Evolutionary conservation across 805 yeast species (phyloP).

Genomic region (Ogataea methylovora): DNA sequence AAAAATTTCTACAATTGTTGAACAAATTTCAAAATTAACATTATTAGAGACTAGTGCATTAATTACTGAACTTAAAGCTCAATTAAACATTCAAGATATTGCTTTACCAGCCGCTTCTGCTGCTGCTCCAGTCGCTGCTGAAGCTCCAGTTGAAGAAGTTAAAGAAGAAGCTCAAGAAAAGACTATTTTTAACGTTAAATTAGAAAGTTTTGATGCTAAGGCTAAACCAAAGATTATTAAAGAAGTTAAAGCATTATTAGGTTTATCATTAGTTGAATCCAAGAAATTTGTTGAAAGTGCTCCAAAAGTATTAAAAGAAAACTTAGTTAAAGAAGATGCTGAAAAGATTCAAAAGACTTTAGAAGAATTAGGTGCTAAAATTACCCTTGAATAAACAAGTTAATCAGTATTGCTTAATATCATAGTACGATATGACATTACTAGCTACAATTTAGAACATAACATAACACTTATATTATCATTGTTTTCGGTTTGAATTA

Average conservation of each 20-base stretch:
- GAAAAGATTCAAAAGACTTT: constrained; percentile 89
- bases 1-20: constrained; percentile 81
- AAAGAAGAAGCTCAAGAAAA: constrained; percentile 83
- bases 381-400: constrained; percentile 62
- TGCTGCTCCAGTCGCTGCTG: constrained; percentile 59
- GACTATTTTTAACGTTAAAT: constrained; percentile 85
- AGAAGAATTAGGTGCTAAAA: constrained; percentile 94
- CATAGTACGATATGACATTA: too few relatives aligned
- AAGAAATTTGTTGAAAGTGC: constrained; percentile 98
- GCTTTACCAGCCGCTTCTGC: constrained; percentile 69
- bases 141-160: constrained; percentile 64
- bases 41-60: constrained; percentile 87
- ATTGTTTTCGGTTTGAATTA: too few relatives aligned
- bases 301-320: constrained; percentile 92
- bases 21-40: constrained; percentile 84
- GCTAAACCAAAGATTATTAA: constrained; percentile 96
- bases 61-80: constrained; percentile 69
- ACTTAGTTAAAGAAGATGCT: constrained; percentile 94
- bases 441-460: too few relatives aligned
- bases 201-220: constrained; percentile 91
- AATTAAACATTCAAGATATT: constrained; percentile 90
- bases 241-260: constrained; percentile 89
- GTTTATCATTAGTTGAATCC: constrained; percentile 90
- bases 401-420: neutral
- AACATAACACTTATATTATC: too few relatives aligned